Evolutionary conservation across 2,329 filamentous ascomycete genomes (phyloP), one percentile per base, ranked within the genome.

Genomic region (Dendrostoma leiphaemia): DNA sequence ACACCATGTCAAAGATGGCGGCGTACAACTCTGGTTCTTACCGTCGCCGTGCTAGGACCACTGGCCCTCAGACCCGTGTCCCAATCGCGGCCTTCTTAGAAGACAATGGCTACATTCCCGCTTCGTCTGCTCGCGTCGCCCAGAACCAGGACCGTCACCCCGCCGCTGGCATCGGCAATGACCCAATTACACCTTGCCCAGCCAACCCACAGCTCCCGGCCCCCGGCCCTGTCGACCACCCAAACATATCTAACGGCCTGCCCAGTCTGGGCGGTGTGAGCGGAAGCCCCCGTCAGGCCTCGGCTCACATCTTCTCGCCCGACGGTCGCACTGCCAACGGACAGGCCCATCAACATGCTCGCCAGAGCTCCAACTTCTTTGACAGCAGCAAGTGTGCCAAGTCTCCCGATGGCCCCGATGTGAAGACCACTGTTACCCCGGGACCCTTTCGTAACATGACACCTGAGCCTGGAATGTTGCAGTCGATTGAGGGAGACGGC

Each of bases 1-100:
- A 60, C 15, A 51, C 53, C 12, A 46, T 48, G 46, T 56, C 56
- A 38, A 60, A 60, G 40, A 54, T 60, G 47, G 53, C 32, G 4
- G 55, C 48, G 3, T 59, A 50, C 43, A n/a, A 51, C 7, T 43
- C 51, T 6, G 55, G 58, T 7, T 19, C 6, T 1, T 29, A 23
- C 21, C 35, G 6, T 19, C 7, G 6, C n/a, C 41, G 41, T 6
- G 23, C 34, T 15, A 19, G 38, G 3, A 21, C 5, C 34, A 17
- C 23, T 23, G 54, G 54, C 8, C 19, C 48, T 3, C n/a, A 46
- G 21, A 34, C 50, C 1, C 50, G 38, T 8, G 54, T 47, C 6
- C 44, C 53, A 2, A 52, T 56, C 44, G 10, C 44, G 6, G 34
- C n/a, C 6, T 56, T 53, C 19, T 41, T 56, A 15, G 3, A 40